Conservation (phyloP, 2,329 filamentous ascomycete genomes). For the Curvularia verruculosa region DNA sequence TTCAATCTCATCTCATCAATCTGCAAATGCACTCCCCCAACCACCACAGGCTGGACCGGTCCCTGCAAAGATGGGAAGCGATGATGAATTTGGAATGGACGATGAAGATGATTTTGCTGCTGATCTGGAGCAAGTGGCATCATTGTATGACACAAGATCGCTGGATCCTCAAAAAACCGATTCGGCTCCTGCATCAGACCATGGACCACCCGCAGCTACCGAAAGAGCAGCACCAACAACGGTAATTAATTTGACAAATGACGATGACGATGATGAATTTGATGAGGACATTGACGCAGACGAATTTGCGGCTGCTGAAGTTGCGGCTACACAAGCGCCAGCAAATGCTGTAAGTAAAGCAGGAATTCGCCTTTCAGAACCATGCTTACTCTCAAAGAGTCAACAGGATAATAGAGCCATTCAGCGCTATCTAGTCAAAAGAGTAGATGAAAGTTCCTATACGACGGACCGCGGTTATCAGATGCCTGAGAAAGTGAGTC, state of each 20-base stretch:
- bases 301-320: slow-evolving; percentile 67
- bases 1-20: slow-evolving; percentile 17
- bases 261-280: slow-evolving; percentile 63
- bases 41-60: slow-evolving; percentile 1
- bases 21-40: slow-evolving; percentile 5
- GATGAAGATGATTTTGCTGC: slow-evolving; percentile 60
- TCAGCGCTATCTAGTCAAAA: slow-evolving; percentile 83
- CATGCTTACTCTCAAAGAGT: slow-evolving; percentile 72
- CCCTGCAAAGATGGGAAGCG: slow-evolving; percentile 34
- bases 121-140: slow-evolving; percentile 64
- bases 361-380: slow-evolving; percentile 22
- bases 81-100: slow-evolving; percentile 55
- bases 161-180: slow-evolving; percentile 22
- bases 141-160: slow-evolving; percentile 59
- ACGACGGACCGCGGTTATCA: slow-evolving; percentile 65
- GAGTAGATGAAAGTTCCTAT: slow-evolving; percentile 73
- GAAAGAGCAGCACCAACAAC: slow-evolving; percentile 17
- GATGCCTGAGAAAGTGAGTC: slow-evolving; percentile 72
- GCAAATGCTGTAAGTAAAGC: slow-evolving; percentile 59
- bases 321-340: slow-evolving; percentile 72
- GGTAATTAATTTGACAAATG: slow-evolving; percentile 44
- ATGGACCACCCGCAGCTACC: not conserved
- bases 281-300: slow-evolving; percentile 76
- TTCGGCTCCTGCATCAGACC: slow-evolving; percentile 1
- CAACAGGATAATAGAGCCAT: slow-evolving; percentile 73